These are phyloP conservation scores for Fusarium pininemorale DNA, from an alignment of 2,329 filamentous ascomycete species.

Conservation along the genomic window DNA sequence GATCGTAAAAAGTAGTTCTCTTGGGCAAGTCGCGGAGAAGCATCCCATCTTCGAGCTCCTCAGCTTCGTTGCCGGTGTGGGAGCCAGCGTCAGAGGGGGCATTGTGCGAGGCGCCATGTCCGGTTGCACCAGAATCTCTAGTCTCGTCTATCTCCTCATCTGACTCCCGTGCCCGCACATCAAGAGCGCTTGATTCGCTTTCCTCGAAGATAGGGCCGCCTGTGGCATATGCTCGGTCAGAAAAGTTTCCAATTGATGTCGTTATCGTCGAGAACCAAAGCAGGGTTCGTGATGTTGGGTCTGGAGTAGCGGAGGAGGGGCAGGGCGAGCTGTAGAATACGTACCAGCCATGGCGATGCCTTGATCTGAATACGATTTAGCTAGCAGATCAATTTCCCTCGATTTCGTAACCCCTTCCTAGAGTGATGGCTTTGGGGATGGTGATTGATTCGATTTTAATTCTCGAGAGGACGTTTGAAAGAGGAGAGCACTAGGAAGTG, in stretches of 20 bases:
- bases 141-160: constrained; percentile 46
- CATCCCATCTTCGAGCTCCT: constrained; percentile 63
- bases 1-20: constrained; percentile 91
- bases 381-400: background rate
- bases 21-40: constrained; percentile 68
- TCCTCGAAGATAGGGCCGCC: constrained; percentile 31
- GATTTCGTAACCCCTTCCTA: background rate
- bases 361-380: background rate
- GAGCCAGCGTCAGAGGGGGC: constrained; percentile 33
- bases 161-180: constrained; percentile 43
- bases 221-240: constrained; percentile 21
- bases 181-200: constrained; percentile 35
- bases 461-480: background rate
- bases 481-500: constrained; percentile 9
- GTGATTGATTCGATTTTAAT: background rate
- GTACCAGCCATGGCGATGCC: constrained; percentile 37
- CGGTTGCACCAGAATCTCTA: constrained; percentile 36
- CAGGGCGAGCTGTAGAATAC: constrained; percentile 20
- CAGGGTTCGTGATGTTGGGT: background rate
- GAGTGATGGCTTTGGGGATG: background rate
- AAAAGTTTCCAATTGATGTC: background rate
- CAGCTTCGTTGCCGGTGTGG: constrained; percentile 36
- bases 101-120: constrained; percentile 36
- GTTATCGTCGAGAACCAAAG: background rate
- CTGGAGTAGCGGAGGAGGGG: constrained; percentile 22